Conservation (phyloP, 306 rosid genomes). For the Dryas alaskensis region DNA sequence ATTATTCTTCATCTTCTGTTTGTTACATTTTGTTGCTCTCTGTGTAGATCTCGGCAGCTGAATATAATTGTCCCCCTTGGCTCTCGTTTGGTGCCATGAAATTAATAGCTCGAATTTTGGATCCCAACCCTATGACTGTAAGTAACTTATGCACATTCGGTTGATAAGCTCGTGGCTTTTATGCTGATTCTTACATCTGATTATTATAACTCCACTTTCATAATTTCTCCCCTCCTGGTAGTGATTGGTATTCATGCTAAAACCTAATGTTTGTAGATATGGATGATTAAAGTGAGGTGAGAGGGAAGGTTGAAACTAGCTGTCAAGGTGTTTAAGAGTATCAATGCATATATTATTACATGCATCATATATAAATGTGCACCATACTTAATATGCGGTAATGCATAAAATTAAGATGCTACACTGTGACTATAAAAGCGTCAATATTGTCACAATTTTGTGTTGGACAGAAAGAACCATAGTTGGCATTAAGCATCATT, state of each 20-base stretch:
- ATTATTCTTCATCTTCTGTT: conserved; percentile 19
- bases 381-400: not conserved
- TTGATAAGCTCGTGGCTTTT: not conserved
- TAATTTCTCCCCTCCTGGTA: not conserved
- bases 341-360: not conserved
- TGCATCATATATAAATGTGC: not conserved
- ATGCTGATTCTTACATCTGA: conserved; percentile 7
- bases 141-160: conserved; percentile 27
- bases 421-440: not conserved
- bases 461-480: too few relatives aligned
- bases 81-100: conserved; percentile 86
- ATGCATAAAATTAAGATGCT: not conserved
- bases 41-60: conserved; percentile 88
- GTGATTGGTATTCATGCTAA: not conserved
- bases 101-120: conserved; percentile 82
- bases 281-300: not conserved
- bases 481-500: too few relatives aligned
- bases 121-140: conserved; percentile 90
- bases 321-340: not conserved
- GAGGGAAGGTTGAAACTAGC: not conserved
- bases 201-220: not conserved
- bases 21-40: conserved; percentile 32
- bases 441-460: not conserved
- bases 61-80: conserved; percentile 95
- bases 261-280: not conserved